Base-by-base conservation (phyloP, 2,329 filamentous ascomycete species). In the Xylariaceae sp. region DNA sequence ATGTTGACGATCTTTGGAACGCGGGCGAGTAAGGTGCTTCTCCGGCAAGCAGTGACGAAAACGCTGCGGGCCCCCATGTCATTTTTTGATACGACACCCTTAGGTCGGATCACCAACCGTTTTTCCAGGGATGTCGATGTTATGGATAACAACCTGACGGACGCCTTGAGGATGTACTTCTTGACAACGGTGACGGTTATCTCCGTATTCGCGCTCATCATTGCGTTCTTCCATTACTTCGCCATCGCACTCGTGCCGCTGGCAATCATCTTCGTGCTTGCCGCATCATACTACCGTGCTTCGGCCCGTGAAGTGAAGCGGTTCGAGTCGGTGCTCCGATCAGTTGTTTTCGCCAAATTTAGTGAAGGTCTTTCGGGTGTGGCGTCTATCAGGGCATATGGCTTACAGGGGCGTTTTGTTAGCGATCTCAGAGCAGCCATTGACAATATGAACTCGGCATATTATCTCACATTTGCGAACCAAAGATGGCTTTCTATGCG, bases 1-100 rank as follows among this genome's bases (percentile, higher is more conserved):
- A 71, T 83, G 5, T 78, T 97, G 21, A 89, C 91, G 0, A 79
- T 91, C 0, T 82, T 87, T 50, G 89, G 92, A 43, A 96, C 94
- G 1, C 84, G 80, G 18, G 83, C 92, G 5, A 94, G 89, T 67
- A 92, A 88, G 69, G 78, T 79, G 37, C 90, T 97, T 82, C 80
- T 97, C 47, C 83, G 87, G 29, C 78, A 83, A 34, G 92, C 94
- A 6, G 88, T 97, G 64, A 83, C 79, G 8, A 80, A 88, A 15
- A 89, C 94, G 0, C 73, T 86, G n/a, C 77, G 83, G 22, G 83
- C 83, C 2, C 83, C 83, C n/a, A 85, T 86, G 90, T 87, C 88
- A 4, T 97, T 97, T 74, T 97, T 97, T 73, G 94, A 99, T 65
- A 97, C 94, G 0, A 97, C 94, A 0, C 94, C 94, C 0, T 80